Percentiles rank a stretch among this genome's conserved stretches.
These are phyloP conservation scores for Barnettozyma wickerhamii DNA, from an alignment of 805 yeast genomes.

Conservation along the genomic window DNA sequence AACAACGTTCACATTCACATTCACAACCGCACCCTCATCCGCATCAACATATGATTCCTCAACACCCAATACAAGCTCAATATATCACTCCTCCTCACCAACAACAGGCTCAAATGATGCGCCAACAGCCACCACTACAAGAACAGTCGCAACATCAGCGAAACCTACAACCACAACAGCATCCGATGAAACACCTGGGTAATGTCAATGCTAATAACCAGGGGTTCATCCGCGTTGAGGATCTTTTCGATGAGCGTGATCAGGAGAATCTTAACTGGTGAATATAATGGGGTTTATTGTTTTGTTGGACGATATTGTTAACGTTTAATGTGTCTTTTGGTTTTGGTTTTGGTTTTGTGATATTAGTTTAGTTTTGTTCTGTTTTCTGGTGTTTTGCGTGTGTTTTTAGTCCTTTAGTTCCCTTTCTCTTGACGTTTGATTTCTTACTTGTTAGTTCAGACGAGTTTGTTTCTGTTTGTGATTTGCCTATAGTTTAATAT, in stretches of 20 bases:
- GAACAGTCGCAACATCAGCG: not conserved
- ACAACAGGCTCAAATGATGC: no score
- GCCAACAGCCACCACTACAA: conserved; percentile 1
- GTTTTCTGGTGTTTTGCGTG: no score
- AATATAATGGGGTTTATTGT: not conserved
- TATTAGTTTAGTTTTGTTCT: no score
- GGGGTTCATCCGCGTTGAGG: conserved; percentile 5
- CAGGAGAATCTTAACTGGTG: conserved; percentile 9
- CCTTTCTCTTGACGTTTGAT: no score
- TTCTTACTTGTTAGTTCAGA: no score
- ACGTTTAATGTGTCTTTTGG: no score
- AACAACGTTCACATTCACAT: not conserved
- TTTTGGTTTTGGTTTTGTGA: no score
- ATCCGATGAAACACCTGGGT: not conserved
- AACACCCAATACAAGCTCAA: no score
- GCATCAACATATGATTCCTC: no score
- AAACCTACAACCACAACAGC: not conserved
- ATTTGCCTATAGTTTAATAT: no score
- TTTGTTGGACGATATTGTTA: not conserved
- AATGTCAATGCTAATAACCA: not conserved
- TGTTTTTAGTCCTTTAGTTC: not conserved
- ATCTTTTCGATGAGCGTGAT: conserved; percentile 12
- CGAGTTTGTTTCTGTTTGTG: no score
- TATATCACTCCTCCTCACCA: not conserved
- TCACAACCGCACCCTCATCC: not conserved